These are phyloP conservation scores for Ceratobasidium sp. DNA, from an alignment of 1,284 basidiomycete genomes.

Conservation along the genomic window DNA sequence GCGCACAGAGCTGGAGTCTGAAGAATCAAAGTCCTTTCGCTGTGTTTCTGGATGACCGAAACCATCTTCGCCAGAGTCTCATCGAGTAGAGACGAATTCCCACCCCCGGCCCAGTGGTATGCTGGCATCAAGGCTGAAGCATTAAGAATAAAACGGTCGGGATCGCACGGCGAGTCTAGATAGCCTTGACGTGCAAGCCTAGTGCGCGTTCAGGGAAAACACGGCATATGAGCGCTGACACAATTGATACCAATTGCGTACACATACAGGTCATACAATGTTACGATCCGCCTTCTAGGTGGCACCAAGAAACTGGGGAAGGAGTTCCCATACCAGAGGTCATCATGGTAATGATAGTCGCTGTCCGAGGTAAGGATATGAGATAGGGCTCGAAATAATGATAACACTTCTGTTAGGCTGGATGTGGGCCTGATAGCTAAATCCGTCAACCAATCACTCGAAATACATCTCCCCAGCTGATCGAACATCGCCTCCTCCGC, in stretches of 20 bases:
- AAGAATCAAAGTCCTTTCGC: background rate
- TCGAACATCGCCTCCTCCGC: background rate
- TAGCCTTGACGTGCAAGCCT: background rate
- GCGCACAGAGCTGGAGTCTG: background rate
- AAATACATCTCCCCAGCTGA: background rate
- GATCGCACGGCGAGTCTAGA: background rate
- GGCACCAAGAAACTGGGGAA: background rate
- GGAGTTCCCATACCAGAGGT: background rate
- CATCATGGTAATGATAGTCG: background rate
- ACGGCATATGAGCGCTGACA: background rate
- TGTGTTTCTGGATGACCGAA: background rate
- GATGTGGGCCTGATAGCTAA: background rate
- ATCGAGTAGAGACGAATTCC: background rate
- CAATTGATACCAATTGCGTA: background rate
- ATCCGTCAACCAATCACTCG: background rate
- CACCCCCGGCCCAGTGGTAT: background rate
- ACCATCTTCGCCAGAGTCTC: background rate
- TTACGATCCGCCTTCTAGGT: background rate
- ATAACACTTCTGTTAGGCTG: background rate
- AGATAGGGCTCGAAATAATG: background rate
- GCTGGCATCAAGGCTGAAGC: background rate
- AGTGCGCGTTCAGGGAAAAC: background rate
- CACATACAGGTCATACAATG: slow-evolving; percentile 1
- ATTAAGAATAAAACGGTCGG: slow-evolving; percentile 9
- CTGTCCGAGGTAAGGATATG: background rate